Evolutionary conservation across 495 filamentous ascomycete species (phyloP).

Genomic region (Penicilliopsis zonata): DNA sequence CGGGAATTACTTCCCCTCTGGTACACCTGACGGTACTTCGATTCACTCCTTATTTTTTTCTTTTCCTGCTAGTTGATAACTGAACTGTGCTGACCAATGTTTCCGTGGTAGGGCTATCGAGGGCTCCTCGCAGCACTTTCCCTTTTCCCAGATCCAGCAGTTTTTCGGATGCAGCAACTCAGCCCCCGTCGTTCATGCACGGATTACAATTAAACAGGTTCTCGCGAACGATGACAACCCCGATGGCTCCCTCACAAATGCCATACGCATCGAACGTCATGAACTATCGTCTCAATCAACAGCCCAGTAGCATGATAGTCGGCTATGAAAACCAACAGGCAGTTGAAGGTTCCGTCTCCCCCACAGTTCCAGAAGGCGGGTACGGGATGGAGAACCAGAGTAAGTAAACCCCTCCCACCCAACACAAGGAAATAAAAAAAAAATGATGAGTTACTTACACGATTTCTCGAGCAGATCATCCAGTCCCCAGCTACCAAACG

Average conservation of each 20-base stretch:
- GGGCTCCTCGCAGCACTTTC: conserved; percentile 21
- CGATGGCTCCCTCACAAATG: conserved; percentile 13
- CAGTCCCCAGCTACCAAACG: conserved; percentile 22
- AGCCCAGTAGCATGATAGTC: conserved; percentile 17
- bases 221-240: conserved; percentile 16
- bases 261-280: conserved; percentile 24
- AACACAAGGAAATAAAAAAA: no score
- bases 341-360: conserved; percentile 29
- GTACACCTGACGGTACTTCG: conserved; percentile 13
- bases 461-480: conserved; percentile 13
- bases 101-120: no score
- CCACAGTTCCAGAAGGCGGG: conserved; percentile 15
- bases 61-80: no score
- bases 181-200: conserved; percentile 15
- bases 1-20: conserved; percentile 29
- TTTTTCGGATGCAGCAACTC: conserved; percentile 24
- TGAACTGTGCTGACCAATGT: no score
- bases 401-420: no score
- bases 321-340: conserved; percentile 21
- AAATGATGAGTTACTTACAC: no score
- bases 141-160: conserved; percentile 30
- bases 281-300: conserved; percentile 21
- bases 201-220: conserved; percentile 22
- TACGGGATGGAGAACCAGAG: conserved; percentile 19
- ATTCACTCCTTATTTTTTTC: no score